A percentile compares a stretch with the other conserved stretches of the same genome.
phyloP scores from a whole-genome alignment of 176 grass and related monocot species.

The Miscanthus lutarioriparius region DNA sequence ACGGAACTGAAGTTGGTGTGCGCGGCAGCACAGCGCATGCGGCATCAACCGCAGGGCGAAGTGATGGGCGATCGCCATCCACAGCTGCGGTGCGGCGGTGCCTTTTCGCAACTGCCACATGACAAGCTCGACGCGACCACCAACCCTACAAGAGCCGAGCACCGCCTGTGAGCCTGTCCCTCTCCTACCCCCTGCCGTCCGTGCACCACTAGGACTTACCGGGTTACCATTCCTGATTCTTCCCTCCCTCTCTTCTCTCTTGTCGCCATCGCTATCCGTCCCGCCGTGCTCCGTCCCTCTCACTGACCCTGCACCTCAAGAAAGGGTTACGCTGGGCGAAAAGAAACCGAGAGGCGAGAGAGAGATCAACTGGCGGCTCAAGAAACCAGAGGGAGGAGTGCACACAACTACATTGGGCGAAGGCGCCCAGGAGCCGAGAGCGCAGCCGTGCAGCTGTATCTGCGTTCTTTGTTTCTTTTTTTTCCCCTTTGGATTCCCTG shows the following conservation, averaged over 20 bases:
- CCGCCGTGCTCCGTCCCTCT: background rate
- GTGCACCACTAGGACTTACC: background rate
- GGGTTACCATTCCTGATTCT: background rate
- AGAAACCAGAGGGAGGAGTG: conserved; percentile 2
- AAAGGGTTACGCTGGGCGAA: background rate
- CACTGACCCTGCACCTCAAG: conserved; percentile 1
- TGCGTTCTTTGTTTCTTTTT: background rate
- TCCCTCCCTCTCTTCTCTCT: background rate
- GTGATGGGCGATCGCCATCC: conserved; percentile 2
- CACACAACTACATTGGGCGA: background rate
- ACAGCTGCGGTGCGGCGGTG: background rate
- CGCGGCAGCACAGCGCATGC: conserved; percentile 24
- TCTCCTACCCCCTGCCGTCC: background rate
- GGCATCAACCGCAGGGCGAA: background rate
- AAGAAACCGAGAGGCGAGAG: background rate
- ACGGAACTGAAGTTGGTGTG: background rate
- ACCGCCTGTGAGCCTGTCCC: background rate
- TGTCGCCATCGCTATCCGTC: background rate
- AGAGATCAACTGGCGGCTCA: background rate
- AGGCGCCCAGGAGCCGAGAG: background rate
- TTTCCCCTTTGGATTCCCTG: conserved; percentile 44
- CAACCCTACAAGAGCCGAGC: conserved; percentile 1
- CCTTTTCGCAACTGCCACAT: conserved; percentile 54
- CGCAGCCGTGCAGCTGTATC: background rate
- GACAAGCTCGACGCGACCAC: background rate